Conservation (phyloP, 163 green algal genomes). For the Volvox carteri region DNA sequence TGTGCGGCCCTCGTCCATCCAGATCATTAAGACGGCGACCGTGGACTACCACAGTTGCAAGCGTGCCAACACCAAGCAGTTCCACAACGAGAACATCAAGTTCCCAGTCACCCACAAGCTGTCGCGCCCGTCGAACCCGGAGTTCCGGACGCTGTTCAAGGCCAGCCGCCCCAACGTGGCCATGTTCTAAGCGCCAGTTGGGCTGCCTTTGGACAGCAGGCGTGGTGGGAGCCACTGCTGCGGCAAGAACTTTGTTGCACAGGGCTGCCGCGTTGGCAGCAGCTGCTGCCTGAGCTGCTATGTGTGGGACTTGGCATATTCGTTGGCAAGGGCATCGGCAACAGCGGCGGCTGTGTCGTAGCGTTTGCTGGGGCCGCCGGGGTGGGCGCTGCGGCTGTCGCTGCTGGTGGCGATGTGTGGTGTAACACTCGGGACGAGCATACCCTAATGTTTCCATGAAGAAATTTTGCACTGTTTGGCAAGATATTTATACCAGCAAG, state of each 20-base stretch:
- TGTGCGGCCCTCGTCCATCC: constrained; percentile 76
- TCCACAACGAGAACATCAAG: constrained; percentile 96
- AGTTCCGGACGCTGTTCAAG: constrained; percentile 93
- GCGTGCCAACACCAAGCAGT: constrained; percentile 88
- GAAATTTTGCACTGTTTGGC: too few relatives aligned
- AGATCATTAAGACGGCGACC: constrained; percentile 98
- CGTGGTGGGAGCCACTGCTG: not conserved
- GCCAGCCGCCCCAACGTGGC: constrained; percentile 86
- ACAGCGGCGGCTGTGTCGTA: not conserved
- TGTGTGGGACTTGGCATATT: not conserved
- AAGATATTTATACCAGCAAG: too few relatives aligned
- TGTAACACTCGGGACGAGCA: constrained; percentile 33
- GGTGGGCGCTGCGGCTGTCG: not conserved
- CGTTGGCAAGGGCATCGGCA: not conserved
- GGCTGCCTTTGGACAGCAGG: not conserved
- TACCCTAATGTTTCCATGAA: too few relatives aligned
- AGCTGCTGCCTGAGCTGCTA: not conserved
- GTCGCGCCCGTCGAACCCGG: constrained; percentile 72
- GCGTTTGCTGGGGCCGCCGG: not conserved
- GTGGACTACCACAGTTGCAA: constrained; percentile 81
- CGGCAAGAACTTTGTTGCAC: not conserved
- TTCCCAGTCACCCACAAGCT: constrained; percentile 93
- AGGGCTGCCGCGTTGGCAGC: not conserved
- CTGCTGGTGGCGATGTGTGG: not conserved
- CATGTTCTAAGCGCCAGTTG: constrained; percentile 79